A percentile compares a stretch with the other conserved stretches of the same genome.
Evolutionary conservation across 352 stramenopile genomes (phyloP).

Genomic region (Phytophthora brassicae): DNA sequence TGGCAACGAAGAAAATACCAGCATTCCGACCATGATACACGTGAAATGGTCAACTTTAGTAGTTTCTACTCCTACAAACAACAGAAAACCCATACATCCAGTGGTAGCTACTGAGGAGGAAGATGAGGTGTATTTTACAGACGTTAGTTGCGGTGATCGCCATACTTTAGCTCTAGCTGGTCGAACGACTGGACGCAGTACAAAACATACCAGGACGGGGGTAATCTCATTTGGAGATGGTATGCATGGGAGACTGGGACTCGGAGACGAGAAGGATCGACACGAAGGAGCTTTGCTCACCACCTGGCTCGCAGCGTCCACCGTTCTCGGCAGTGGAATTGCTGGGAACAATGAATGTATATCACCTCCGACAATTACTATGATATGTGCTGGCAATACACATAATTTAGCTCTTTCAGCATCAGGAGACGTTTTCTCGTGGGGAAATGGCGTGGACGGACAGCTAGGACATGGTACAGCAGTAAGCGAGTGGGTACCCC

Average conservation of each 20-base stretch:
- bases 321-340: slow-evolving; percentile 10
- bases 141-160: slow-evolving; percentile 69
- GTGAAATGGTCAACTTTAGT: slow-evolving; percentile 50
- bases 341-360: slow-evolving; percentile 24
- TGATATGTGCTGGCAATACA: slow-evolving; percentile 44
- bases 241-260: slow-evolving; percentile 63
- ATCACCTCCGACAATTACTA: slow-evolving; percentile 38
- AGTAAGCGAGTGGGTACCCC: slow-evolving; percentile 64
- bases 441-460: slow-evolving; percentile 57
- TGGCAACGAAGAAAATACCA: slow-evolving; percentile 25
- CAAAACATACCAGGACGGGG: slow-evolving; percentile 28
- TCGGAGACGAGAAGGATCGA: slow-evolving; percentile 56
- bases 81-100: slow-evolving; percentile 12
- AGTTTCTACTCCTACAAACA: not conserved
- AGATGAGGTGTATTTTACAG: slow-evolving; percentile 50
- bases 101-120: slow-evolving; percentile 17
- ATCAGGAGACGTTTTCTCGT: slow-evolving; percentile 63
- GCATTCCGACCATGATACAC: slow-evolving; percentile 30
- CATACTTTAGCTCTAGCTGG: slow-evolving; percentile 51
- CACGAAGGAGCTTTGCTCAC: slow-evolving; percentile 43
- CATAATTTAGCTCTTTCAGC: slow-evolving; percentile 57
- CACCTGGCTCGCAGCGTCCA: slow-evolving; percentile 29
- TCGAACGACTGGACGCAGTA: slow-evolving; percentile 9
- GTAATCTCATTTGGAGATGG: slow-evolving; percentile 72
- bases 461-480: slow-evolving; percentile 52